Evolutionary conservation across 768 basidiomycete genomes (phyloP).

Genomic region (Candolleomyces aberdarensis): DNA sequence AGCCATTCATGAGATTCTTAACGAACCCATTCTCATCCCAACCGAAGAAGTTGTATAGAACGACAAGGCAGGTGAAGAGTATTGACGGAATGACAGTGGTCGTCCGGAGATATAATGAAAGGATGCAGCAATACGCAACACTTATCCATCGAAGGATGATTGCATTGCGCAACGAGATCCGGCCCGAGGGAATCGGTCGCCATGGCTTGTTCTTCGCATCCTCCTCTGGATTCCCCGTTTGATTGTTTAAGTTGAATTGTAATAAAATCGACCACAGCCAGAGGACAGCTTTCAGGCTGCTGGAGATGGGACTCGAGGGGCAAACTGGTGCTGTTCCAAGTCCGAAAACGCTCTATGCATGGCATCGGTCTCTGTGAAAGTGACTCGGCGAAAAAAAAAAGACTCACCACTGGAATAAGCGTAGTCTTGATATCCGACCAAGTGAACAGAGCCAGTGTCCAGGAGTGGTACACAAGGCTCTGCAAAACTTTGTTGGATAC

Average conservation of each 20-base stretch:
- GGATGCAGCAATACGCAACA: conserved; percentile 20
- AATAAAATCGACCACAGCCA: conserved; percentile 7
- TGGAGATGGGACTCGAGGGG: conserved; percentile 31
- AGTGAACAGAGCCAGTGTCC: conserved; percentile 6
- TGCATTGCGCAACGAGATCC: conserved; percentile 21
- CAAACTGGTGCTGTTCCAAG: conserved; percentile 25
- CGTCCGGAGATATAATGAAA: conserved; percentile 17
- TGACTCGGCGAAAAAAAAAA: neutral
- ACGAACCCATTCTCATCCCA: conserved; percentile 21
- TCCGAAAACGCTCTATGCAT: conserved; percentile 1
- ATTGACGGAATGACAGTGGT: conserved; percentile 16
- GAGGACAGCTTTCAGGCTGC: conserved; percentile 10
- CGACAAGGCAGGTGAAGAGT: conserved; percentile 16
- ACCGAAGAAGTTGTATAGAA: conserved; percentile 28
- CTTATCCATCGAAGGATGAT: conserved; percentile 29
- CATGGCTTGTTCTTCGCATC: conserved; percentile 15
- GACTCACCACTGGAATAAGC: conserved; percentile 5
- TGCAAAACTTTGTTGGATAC: neutral
- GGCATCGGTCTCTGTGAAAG: neutral
- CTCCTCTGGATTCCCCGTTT: conserved; percentile 1
- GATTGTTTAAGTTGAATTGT: conserved; percentile 7
- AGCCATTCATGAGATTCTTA: conserved; percentile 28
- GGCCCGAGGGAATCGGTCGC: conserved; percentile 34
- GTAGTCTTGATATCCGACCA: conserved; percentile 8
- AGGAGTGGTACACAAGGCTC: neutral